Conservation (phyloP, 2,329 filamentous ascomycete species). For the Alternaria sp. region DNA sequence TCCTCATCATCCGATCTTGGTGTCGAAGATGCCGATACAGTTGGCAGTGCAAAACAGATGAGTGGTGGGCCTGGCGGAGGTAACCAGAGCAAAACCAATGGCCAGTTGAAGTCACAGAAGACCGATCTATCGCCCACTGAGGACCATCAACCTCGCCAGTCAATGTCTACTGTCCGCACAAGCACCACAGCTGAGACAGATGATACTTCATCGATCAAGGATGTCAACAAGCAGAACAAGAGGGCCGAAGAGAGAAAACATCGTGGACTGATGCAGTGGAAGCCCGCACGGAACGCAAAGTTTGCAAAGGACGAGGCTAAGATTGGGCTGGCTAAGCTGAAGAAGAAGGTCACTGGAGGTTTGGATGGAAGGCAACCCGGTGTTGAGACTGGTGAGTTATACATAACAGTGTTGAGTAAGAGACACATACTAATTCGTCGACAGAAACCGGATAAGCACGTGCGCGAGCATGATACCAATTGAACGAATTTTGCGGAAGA, state of each 20-base stretch:
- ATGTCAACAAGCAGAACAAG: slow-evolving; percentile 72
- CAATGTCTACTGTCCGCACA: slow-evolving; percentile 42
- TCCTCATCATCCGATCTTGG: slow-evolving; percentile 63
- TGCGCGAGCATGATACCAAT: background rate
- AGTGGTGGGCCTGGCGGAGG: slow-evolving; percentile 29
- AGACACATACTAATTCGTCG: slow-evolving; percentile 19
- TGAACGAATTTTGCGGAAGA: background rate
- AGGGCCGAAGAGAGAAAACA: slow-evolving; percentile 82
- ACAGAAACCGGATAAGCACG: slow-evolving; percentile 35
- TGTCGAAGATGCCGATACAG: slow-evolving; percentile 63
- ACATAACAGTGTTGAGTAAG: slow-evolving; percentile 14
- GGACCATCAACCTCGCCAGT: slow-evolving; percentile 31
- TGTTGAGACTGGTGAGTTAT: slow-evolving; percentile 72
- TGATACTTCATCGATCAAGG: slow-evolving; percentile 55
- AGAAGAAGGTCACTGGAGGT: slow-evolving; percentile 74
- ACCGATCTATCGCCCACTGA: slow-evolving; percentile 43
- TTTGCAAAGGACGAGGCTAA: slow-evolving; percentile 90
- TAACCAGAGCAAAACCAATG: slow-evolving; percentile 26
- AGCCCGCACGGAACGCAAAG: slow-evolving; percentile 81
- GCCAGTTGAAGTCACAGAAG: slow-evolving; percentile 34
- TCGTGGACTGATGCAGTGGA: slow-evolving; percentile 94
- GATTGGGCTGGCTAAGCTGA: slow-evolving; percentile 77
- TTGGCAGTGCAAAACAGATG: slow-evolving; percentile 35
- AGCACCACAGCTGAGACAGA: slow-evolving; percentile 33
- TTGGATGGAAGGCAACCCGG: slow-evolving; percentile 85